phyloP scores from a whole-genome alignment of 2,329 filamentous ascomycete genomes.

The Scytalidium lignicola region DNA sequence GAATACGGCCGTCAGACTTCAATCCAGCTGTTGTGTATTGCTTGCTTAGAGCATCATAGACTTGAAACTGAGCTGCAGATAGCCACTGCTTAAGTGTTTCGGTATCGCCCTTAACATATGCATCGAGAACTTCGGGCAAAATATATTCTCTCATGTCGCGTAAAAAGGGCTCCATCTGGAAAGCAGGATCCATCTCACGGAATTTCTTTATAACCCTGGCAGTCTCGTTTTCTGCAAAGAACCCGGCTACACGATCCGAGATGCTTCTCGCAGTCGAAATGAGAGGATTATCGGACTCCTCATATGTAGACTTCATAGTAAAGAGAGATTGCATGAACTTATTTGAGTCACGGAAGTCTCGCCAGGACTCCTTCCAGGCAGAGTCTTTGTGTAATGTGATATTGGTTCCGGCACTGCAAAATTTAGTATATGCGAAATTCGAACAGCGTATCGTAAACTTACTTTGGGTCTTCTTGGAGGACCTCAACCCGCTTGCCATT shows the following conservation, averaged over 20 bases:
- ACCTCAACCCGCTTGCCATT: constrained; percentile 49
- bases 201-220: constrained; percentile 98
- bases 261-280: constrained; percentile 88
- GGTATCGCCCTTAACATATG: constrained; percentile 93
- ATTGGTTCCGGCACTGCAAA: constrained; percentile 80
- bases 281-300: constrained; percentile 95
- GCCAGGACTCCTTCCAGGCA: constrained; percentile 98
- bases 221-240: constrained; percentile 98
- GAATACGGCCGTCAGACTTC: constrained; percentile 88
- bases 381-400: constrained; percentile 95
- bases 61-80: constrained; percentile 90
- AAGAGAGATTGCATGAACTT: constrained; percentile 86
- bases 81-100: constrained; percentile 93
- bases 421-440: constrained; percentile 24
- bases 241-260: constrained; percentile 85
- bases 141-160: constrained; percentile 97
- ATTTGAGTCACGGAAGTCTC: constrained; percentile 86
- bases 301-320: constrained; percentile 78
- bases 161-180: constrained; percentile 92
- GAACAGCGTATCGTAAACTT: constrained; percentile 36
- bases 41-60: constrained; percentile 94
- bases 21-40: constrained; percentile 92
- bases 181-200: constrained; percentile 88
- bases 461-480: constrained; percentile 83
- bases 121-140: constrained; percentile 91